phyloP scores from a whole-genome alignment of 768 basidiomycete species.

The Chalciporus chontae region DNA sequence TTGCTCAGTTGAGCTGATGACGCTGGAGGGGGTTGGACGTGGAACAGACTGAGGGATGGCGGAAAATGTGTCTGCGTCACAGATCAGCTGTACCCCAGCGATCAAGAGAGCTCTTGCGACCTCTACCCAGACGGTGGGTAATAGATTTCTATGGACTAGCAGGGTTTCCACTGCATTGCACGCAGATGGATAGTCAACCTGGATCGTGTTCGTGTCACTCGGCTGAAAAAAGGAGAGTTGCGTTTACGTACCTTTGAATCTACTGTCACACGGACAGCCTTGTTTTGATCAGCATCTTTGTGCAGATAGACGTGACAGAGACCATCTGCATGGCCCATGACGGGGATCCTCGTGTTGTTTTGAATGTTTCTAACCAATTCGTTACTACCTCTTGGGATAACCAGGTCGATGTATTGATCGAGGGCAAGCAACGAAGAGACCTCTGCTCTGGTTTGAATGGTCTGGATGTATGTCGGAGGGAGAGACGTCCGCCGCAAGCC shows the following conservation, averaged over 20 bases:
- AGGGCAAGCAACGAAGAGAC: slow-evolving; percentile 82
- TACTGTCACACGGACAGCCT: slow-evolving; percentile 76
- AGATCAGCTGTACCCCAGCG: slow-evolving; percentile 72
- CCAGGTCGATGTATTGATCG: slow-evolving; percentile 92
- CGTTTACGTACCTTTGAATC: slow-evolving; percentile 77
- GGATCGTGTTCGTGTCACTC: slow-evolving; percentile 1
- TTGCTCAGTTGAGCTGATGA: slow-evolving; percentile 53
- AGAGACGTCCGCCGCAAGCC: slow-evolving; percentile 73
- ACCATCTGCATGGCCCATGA: slow-evolving; percentile 99
- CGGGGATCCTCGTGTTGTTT: slow-evolving; percentile 86
- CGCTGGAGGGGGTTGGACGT: slow-evolving; percentile 36
- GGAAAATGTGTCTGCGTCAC: slow-evolving; percentile 63
- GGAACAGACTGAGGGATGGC: slow-evolving; percentile 45
- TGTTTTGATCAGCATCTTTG: slow-evolving; percentile 70
- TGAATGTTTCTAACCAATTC: slow-evolving; percentile 86
- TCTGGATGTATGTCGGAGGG: slow-evolving; percentile 81
- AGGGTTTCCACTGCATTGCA: slow-evolving; percentile 93
- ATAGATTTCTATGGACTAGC: slow-evolving; percentile 71
- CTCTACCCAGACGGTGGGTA: slow-evolving; percentile 74
- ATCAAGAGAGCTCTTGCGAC: slow-evolving; percentile 72
- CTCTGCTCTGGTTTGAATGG: slow-evolving; percentile 87
- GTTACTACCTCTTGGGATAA: slow-evolving; percentile 95
- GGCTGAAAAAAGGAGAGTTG: not conserved
- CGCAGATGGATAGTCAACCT: slow-evolving; percentile 94
- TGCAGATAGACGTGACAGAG: slow-evolving; percentile 90